These are phyloP conservation scores for Rhodotorula sp. DNA, from an alignment of 1,284 basidiomycete species.

Conservation along the genomic window DNA sequence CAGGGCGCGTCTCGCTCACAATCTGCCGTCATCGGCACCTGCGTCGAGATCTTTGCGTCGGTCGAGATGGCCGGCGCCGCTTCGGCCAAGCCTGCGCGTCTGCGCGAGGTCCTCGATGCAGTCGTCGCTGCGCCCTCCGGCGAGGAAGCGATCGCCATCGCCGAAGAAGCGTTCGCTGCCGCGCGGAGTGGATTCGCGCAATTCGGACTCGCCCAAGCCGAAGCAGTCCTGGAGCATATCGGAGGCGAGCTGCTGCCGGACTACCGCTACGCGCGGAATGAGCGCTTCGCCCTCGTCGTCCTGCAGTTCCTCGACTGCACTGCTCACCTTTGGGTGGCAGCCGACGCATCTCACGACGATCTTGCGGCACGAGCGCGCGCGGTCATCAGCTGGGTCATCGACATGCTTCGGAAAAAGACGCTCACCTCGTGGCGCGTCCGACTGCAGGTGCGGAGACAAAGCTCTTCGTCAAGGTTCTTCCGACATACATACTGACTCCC, in stretches of 20 bases:
- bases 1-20: conserved; percentile 1
- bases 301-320: conserved; percentile 68
- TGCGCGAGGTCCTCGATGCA: conserved; percentile 59
- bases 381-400: conserved; percentile 60
- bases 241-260: conserved; percentile 57
- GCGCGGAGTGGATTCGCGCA: conserved; percentile 60
- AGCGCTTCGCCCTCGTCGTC: conserved; percentile 59
- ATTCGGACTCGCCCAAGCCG: conserved; percentile 54
- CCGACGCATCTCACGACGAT: conserved; percentile 49
- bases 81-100: conserved; percentile 11
- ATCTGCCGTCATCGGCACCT: conserved; percentile 9
- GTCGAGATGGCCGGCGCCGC: conserved; percentile 30
- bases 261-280: conserved; percentile 63
- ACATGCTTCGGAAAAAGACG: conserved; percentile 54
- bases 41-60: conserved; percentile 32
- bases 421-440: conserved; percentile 67
- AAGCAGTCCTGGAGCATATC: conserved; percentile 60
- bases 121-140: conserved; percentile 57
- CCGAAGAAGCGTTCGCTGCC: conserved; percentile 60
- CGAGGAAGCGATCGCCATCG: conserved; percentile 61
- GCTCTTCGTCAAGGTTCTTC: neutral
- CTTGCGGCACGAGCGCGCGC: conserved; percentile 55
- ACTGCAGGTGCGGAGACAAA: conserved; percentile 49
- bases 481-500: neutral
- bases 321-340: conserved; percentile 61